Conservation (phyloP, 345 rosid species). For the Nephelium lappaceum region DNA sequence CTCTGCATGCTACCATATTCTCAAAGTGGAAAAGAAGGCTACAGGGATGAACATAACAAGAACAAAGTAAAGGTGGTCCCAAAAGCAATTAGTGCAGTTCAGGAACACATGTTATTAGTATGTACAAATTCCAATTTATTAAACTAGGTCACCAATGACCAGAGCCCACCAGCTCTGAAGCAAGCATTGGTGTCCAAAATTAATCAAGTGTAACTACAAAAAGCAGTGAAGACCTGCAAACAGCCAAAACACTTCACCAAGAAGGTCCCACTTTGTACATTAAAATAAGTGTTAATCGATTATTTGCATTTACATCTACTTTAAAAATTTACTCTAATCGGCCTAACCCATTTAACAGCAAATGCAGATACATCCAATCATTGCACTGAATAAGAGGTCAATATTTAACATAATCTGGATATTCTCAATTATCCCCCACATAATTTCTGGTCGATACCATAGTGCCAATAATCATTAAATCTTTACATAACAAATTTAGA, state of each 20-base stretch:
- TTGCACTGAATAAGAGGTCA: not conserved
- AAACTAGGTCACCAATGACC: not conserved
- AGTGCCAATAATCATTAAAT: not conserved
- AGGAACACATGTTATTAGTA: not conserved
- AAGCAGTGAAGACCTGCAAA: not conserved
- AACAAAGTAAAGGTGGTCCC: conserved; percentile 1
- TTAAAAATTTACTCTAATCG: not conserved
- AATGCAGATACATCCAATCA: not conserved
- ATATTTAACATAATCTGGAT: not conserved
- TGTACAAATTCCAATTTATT: not conserved
- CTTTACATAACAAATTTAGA: not conserved
- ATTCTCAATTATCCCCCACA: not conserved
- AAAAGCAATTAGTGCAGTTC: not conserved
- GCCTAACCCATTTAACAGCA: not conserved
- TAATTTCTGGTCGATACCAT: not conserved
- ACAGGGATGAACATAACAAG: not conserved
- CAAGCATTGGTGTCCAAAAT: not conserved
- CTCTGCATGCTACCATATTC: not conserved
- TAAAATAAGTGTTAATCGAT: not conserved
- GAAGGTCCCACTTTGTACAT: not conserved
- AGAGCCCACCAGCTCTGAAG: not conserved
- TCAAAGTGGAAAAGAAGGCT: not conserved
- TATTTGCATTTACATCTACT: not conserved
- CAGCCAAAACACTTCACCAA: not conserved
- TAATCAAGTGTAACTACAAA: not conserved